Evolutionary conservation across 2,329 filamentous ascomycete genomes (phyloP).

Genomic region (Sclerotiophoma versabilis): DNA sequence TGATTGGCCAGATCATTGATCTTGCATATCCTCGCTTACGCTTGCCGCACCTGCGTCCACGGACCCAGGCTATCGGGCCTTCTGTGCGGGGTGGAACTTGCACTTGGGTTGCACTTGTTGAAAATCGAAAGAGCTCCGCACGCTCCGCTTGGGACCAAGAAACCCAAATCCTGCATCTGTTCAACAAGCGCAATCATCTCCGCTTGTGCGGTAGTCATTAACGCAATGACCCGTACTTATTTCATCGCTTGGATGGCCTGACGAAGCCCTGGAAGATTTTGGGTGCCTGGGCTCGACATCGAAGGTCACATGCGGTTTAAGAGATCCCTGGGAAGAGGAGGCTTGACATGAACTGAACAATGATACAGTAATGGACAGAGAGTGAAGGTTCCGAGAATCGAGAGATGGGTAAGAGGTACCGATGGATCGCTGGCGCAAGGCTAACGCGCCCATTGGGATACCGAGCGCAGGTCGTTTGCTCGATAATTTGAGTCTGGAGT

Average conservation of each 20-base stretch:
- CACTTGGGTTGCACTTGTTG: neutral
- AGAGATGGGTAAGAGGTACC: no score
- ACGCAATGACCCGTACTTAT: neutral
- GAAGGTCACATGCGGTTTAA: neutral
- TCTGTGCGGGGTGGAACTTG: constrained; percentile 10
- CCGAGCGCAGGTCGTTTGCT: no score
- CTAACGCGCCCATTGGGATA: no score
- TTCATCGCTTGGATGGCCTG: neutral
- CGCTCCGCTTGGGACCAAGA: neutral
- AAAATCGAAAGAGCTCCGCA: neutral
- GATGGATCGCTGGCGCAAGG: no score
- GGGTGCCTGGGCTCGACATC: neutral
- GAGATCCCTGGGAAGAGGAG: no score
- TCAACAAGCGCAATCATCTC: neutral
- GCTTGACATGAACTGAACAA: neutral
- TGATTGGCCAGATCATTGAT: constrained; percentile 5
- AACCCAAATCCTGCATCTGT: neutral
- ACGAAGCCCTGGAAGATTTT: neutral
- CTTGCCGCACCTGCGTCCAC: neutral
- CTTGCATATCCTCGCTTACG: constrained; percentile 3
- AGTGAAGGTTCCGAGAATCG: no score
- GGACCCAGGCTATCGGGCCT: neutral
- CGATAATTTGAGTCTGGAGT: no score
- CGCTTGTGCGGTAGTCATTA: neutral
- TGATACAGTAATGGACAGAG: no score